Conservation (phyloP, 192 early-diverging fungal genomes). For the Rhizoclosmatium sp. region DNA sequence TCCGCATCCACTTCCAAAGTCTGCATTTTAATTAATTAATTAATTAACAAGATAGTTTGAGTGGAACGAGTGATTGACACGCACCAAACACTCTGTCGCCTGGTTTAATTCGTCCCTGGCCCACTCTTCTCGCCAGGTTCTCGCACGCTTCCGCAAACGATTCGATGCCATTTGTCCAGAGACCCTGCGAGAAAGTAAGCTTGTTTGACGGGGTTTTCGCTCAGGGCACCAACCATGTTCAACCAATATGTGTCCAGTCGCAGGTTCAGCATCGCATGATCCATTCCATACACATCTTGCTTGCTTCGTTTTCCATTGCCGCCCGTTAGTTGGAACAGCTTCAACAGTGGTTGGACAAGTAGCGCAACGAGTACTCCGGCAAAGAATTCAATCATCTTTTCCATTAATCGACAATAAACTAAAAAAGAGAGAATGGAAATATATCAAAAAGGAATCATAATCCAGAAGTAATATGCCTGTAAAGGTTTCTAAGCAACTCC, state of each 20-base stretch:
- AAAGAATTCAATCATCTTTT: background rate
- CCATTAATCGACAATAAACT: too few relatives aligned
- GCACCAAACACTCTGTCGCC: background rate
- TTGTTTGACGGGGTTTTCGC: background rate
- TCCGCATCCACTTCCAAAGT: slow-evolving; percentile 54
- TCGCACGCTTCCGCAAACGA: slow-evolving; percentile 29
- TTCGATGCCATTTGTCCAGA: slow-evolving; percentile 19
- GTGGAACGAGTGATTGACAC: background rate
- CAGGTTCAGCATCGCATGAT: slow-evolving; percentile 48
- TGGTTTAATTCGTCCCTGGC: background rate
- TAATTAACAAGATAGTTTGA: background rate
- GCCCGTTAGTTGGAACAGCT: background rate
- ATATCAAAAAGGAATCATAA: too few relatives aligned
- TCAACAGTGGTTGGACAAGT: background rate
- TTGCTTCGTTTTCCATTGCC: background rate
- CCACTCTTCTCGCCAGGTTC: slow-evolving; percentile 23
- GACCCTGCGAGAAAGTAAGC: slow-evolving; percentile 1
- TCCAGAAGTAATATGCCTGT: too few relatives aligned
- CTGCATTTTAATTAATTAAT: slow-evolving; percentile 1
- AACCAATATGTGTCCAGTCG: slow-evolving; percentile 39
- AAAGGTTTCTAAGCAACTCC: too few relatives aligned
- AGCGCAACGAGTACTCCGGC: background rate
- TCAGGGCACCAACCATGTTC: slow-evolving; percentile 46
- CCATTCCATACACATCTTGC: slow-evolving; percentile 40
- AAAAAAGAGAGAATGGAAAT: too few relatives aligned